Base-by-base conservation (phyloP, 2,329 filamentous ascomycete genomes). In the Penicillium sp. region DNA sequence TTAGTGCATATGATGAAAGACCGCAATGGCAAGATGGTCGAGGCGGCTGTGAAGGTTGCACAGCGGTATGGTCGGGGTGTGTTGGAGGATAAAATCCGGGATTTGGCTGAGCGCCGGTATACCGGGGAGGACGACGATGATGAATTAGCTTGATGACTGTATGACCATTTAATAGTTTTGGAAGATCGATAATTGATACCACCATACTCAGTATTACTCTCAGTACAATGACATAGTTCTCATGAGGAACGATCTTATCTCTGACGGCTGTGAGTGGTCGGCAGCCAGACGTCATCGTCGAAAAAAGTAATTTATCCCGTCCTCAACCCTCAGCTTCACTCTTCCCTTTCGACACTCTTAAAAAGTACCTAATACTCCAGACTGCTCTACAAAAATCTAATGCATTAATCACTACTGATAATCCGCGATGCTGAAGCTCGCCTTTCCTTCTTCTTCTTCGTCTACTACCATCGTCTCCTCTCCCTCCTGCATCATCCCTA, bases 11-110 rank as follows among this genome's bases (percentile, higher is more conserved):
- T 99, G 71, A 91, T 99, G 89, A 86, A 86, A 49, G 93, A 98
- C 79, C 84, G 88, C 50, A 91, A 87, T 63, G 94, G 94, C 19
- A 90, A 91, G 75, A 97, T 97, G 91, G 78, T 97, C 61, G 93
- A 97, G 75, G 91, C 94, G 5, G 95, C 95, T 1, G 87, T 88
- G 60, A 97, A 96, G 84, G 87, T 99, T 54, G 95, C 95, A 8
- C 87, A 90, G 73, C 84, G 94, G 69, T 99, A 96, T 79, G 91
- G 91, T 9, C 84, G 91, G 64, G 85, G 86, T 46, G 86, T 97
- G 29, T 78, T 99, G 69, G 90, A 90, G 47, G 92, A 94, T 71
- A 98, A 98, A 86, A 98, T 99, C 72, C 85, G 89, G 56, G 91
- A 96, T 74, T 71, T 95, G 70, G 93, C 89, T 0, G 93, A 97